Base-by-base conservation (phyloP, 176 grass and related monocot species). In the Carex pumila region DNA sequence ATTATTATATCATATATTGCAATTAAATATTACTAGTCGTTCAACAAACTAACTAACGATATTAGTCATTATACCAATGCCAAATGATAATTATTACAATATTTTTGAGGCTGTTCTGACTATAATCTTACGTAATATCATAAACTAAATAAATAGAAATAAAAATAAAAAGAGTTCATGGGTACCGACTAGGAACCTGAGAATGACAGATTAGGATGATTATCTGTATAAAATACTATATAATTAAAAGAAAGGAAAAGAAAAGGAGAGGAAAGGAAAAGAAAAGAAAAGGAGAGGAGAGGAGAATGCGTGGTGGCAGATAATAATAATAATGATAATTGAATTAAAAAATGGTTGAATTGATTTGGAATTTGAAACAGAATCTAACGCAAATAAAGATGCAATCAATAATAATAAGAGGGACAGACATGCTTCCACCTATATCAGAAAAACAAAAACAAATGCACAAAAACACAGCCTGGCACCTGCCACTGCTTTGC, bases 391-490 rank as follows among this genome's bases (percentile, higher is more conserved):
- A 80, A 80, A 62, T 80, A 81, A 61, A 18, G 8, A 34, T 14
- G 6, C 12, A 11, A 57, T 39, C 34, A 43, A 70, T 70, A 32
- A 69, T 70, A 41, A 39, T 39, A 68, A 39, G 34, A 41, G 41
- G 9, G 43, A 73, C 41, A 73, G 70, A 73, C 80, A 82, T 82
- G 60, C 80, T 82, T 50, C 59, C 60, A 50, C 80, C 36, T 22
- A 82, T 53, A 82, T 39, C 9, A 39, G 3, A 36, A 66, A 49
- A 82, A 82, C 21, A 65, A 64, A 65, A 50, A 19, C 3, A 21
- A 72, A 65, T 45, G 13, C 55, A 60, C 13, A 31, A 49, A 68
- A 69, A 41, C 31, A 81, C 60, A 66, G 60, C 17, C 80, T 82
- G 80, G 80, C 80, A 81, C 37, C 68, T 45, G 68, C 14, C 39